Evolutionary conservation across 352 stramenopile species (phyloP), one percentile per base, ranked within the genome.

Genomic region (Globisporangium spiculum): DNA sequence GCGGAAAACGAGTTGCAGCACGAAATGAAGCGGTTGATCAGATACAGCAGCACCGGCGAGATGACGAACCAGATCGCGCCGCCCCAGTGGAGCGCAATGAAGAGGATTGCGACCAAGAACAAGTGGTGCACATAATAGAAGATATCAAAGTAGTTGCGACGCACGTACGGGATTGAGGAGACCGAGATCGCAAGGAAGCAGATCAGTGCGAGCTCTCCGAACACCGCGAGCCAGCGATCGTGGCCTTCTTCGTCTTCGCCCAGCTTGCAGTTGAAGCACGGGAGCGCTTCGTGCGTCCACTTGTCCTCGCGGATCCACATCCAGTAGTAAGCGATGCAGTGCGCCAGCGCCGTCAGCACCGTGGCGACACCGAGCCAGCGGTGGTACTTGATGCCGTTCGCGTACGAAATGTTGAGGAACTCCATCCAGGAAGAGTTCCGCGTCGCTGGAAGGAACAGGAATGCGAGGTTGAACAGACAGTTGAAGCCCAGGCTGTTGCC

Each of bases 381-480:
- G 58, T 80, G 76, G 70, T 83, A 83, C 60, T 79, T 78, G 60
- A 83, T 50, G 6, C 58, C 71, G 22, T 75, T 79, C 1, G 74
- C 71, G 48, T 78, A 80, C 46, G 76, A 79, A 34, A 83, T 75
- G 52, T 63, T 66, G 54, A 83, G 60, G n/a, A 77, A 77, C 41
- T 83, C 76, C 67, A 78, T 79, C 76, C 76, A 83, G 5, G 66
- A 54, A 16, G 63, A 56, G 44, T 79, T 73, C 30, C 76, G 76
- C 20, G 76, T 80, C 14, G 71, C 66, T 0, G 75, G 75, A 1
- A 83, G 24, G 36, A 77, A 77, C 9, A 83, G 63, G 48, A 83
- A 80, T 27, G 68, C 66, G 59, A 83, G 46, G 68, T 83, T 83
- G 74, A 71, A 83, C 2, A 80, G 44, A 61, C 71, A 65, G 10